A percentile compares a stretch with the other conserved stretches of the same genome.
Conservation (phyloP, 345 rosid species). For the Syzygium jambos region DNA sequence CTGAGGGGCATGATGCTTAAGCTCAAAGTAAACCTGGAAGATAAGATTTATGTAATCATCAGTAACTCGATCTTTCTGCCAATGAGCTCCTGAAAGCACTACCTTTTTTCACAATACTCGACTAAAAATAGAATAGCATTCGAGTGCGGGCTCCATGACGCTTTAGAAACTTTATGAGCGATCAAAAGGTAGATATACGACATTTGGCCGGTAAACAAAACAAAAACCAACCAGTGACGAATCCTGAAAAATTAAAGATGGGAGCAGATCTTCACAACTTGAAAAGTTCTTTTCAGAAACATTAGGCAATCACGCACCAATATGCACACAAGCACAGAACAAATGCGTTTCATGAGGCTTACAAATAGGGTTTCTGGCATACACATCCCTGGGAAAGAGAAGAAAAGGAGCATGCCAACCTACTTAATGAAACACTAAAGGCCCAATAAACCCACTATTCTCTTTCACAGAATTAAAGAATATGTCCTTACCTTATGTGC, state of each 20-base stretch:
- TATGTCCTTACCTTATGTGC: constrained; percentile 71
- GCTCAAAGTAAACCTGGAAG: constrained; percentile 70
- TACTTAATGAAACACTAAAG: neutral
- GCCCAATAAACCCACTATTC: neutral
- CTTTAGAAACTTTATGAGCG: no score
- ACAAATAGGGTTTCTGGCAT: neutral
- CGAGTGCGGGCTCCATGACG: no score
- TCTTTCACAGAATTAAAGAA: neutral
- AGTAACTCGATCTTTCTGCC: neutral
- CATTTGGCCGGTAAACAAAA: neutral
- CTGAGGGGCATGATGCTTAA: constrained; percentile 85
- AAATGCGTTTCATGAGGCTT: neutral
- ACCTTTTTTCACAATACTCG: no score
- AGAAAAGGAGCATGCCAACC: neutral
- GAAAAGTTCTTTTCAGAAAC: neutral
- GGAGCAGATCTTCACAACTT: neutral
- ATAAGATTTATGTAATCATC: neutral
- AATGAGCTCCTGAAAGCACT: neutral
- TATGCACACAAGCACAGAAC: neutral
- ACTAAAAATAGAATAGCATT: no score
- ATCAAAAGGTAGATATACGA: no score
- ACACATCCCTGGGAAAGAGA: neutral
- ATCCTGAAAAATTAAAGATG: neutral
- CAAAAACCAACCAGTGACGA: neutral
- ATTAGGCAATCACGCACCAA: neutral